phyloP scores from a whole-genome alignment of 768 basidiomycete species.

The Boletus bicolor region DNA sequence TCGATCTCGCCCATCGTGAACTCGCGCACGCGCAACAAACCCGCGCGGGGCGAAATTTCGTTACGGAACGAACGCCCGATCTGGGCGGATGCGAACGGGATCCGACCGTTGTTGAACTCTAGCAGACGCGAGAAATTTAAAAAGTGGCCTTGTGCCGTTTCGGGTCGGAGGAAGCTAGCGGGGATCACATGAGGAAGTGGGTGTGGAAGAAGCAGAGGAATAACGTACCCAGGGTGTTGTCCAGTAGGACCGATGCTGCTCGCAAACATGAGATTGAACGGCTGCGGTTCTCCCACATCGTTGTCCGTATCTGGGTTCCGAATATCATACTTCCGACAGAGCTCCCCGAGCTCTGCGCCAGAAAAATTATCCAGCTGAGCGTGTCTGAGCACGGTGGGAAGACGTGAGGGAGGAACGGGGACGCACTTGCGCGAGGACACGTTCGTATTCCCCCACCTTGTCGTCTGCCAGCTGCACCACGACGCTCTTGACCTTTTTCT shows the following conservation, averaged over 20 bases:
- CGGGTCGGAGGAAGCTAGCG: conserved; percentile 86
- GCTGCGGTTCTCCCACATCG: conserved; percentile 86
- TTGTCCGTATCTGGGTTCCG: conserved; percentile 91
- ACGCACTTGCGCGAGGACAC: conserved; percentile 81
- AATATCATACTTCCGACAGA: conserved; percentile 78
- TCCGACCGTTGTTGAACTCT: conserved; percentile 95
- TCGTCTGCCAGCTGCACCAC: conserved; percentile 74
- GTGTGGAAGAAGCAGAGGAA: fast-evolving
- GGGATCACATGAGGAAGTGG: background rate
- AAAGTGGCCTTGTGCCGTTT: conserved; percentile 98
- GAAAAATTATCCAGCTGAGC: conserved; percentile 73
- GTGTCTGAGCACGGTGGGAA: background rate
- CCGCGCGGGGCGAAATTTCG: conserved; percentile 96
- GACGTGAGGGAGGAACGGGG: too few relatives aligned
- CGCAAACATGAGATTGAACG: conserved; percentile 99
- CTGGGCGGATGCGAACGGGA: conserved; percentile 97
- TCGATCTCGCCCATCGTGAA: conserved; percentile 99
- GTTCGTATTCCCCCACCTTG: conserved; percentile 74
- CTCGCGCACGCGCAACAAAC: conserved; percentile 94
- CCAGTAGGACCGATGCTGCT: conserved; percentile 97
- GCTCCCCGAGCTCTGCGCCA: conserved; percentile 83
- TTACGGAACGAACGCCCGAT: conserved; percentile 96
- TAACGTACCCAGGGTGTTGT: conserved; percentile 80
- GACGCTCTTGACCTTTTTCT: conserved; percentile 63
- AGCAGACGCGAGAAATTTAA: conserved; percentile 96